Conservation (phyloP, 2,329 filamentous ascomycete species). For the Beauveria pseudobassiana region DNA sequence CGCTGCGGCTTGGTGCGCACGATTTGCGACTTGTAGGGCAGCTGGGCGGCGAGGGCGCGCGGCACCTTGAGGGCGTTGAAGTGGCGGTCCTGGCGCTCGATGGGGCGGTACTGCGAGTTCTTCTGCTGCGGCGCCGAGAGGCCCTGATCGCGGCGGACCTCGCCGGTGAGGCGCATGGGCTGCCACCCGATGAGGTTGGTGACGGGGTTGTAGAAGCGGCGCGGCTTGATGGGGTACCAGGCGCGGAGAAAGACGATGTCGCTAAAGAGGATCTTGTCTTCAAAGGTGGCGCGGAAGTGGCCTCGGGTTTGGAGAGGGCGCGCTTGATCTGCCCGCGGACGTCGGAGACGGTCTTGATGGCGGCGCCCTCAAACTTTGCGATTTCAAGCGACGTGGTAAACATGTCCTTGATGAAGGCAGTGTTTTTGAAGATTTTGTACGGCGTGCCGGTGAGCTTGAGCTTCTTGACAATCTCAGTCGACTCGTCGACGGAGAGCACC, state of each 20-base stretch:
- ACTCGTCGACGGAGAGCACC: slow-evolving; percentile 89
- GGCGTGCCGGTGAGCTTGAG: slow-evolving; percentile 89
- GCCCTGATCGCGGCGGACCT: slow-evolving; percentile 71
- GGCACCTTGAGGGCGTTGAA: slow-evolving; percentile 78
- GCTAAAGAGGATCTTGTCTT: slow-evolving; percentile 95
- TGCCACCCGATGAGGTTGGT: slow-evolving; percentile 91
- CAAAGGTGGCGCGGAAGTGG: slow-evolving; percentile 93
- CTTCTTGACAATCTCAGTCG: slow-evolving; percentile 98
- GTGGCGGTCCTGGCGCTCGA: slow-evolving; percentile 60
- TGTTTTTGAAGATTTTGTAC: slow-evolving; percentile 99
- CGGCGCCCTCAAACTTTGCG: slow-evolving; percentile 94
- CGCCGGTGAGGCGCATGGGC: slow-evolving; percentile 87
- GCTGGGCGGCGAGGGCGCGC: slow-evolving; percentile 67
- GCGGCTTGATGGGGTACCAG: slow-evolving; percentile 94
- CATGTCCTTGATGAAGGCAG: slow-evolving; percentile 98
- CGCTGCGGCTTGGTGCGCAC: slow-evolving; percentile 71
- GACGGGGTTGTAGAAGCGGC: slow-evolving; percentile 93
- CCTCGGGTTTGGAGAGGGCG: slow-evolving; percentile 85
- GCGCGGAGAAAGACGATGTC: slow-evolving; percentile 95
- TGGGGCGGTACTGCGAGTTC: slow-evolving; percentile 75
- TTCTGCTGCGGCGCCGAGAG: slow-evolving; percentile 71
- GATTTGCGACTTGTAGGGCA: slow-evolving; percentile 92
- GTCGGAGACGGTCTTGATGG: slow-evolving; percentile 92
- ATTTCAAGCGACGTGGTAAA: slow-evolving; percentile 90
- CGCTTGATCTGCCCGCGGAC: slow-evolving; percentile 96